Conservation (phyloP, 208 protist genomes). For the Leishmania major region DNA sequence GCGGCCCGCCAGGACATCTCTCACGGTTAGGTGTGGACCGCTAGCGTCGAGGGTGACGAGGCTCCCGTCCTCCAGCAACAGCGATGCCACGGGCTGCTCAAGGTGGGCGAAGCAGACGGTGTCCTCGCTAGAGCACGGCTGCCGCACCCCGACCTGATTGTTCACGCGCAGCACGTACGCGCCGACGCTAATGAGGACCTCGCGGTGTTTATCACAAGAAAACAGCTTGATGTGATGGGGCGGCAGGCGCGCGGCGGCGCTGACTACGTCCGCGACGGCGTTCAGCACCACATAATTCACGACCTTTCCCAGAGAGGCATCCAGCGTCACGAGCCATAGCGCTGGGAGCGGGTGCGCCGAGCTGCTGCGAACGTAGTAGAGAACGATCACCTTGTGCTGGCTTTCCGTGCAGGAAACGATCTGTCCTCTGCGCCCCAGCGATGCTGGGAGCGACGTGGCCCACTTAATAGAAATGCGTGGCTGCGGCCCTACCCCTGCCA, state of each 20-base stretch:
- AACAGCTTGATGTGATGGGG: constrained; percentile 67
- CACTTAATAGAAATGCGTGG: constrained; percentile 35
- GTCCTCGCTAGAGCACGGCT: constrained; percentile 76
- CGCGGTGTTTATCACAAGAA: constrained; percentile 39
- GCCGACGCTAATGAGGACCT: constrained; percentile 56
- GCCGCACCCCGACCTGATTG: constrained; percentile 69
- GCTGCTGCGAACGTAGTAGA: constrained; percentile 47
- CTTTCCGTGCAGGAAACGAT: constrained; percentile 57
- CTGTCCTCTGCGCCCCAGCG: constrained; percentile 40
- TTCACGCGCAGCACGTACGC: constrained; percentile 78
- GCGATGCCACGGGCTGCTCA: constrained; percentile 37
- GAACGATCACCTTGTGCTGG: constrained; percentile 43
- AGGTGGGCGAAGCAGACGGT: constrained; percentile 46
- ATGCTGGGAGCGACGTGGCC: constrained; percentile 56
- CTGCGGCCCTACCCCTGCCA: neutral
- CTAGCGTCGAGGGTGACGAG: constrained; percentile 59
- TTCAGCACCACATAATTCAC: constrained; percentile 65
- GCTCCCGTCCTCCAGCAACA: constrained; percentile 43
- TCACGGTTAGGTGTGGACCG: constrained; percentile 49
- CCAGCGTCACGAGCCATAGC: constrained; percentile 66
- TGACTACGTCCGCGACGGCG: constrained; percentile 51
- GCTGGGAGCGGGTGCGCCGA: constrained; percentile 35
- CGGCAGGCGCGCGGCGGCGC: constrained; percentile 39
- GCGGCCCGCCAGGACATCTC: constrained; percentile 18
- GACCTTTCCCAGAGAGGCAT: constrained; percentile 46